phyloP scores from a whole-genome alignment of 495 filamentous ascomycete species.

The Melanomma pulvis-pyrius region DNA sequence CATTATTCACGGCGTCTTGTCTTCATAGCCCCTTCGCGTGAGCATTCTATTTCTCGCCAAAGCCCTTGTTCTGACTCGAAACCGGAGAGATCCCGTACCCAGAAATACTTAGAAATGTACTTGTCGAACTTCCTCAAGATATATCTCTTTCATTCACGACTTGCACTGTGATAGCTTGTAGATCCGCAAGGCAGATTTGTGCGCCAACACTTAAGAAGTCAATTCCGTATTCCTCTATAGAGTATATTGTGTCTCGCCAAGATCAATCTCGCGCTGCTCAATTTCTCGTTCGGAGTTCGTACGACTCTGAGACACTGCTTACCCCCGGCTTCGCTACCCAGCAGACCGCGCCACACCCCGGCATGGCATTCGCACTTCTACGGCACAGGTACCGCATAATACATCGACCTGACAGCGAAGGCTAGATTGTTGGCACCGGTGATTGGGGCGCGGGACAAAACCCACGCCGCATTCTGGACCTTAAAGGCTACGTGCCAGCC shows the following conservation, averaged over 20 bases:
- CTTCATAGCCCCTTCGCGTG: neutral
- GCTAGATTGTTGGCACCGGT: neutral
- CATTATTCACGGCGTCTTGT: neutral
- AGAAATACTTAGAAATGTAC: too few relatives aligned
- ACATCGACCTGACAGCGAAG: neutral
- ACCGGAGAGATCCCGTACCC: neutral
- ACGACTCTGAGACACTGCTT: neutral
- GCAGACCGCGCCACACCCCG: neutral
- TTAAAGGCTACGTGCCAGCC: neutral
- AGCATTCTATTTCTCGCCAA: neutral
- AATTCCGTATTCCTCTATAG: neutral
- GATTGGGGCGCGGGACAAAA: neutral
- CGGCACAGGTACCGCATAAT: neutral
- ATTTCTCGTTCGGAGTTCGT: neutral
- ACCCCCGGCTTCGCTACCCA: neutral
- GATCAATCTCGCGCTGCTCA: neutral
- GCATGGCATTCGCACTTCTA: neutral
- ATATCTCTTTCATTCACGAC: too few relatives aligned
- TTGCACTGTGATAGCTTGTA: too few relatives aligned
- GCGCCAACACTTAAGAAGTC: neutral
- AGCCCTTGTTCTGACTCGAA: neutral
- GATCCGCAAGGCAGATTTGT: neutral
- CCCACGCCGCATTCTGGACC: neutral
- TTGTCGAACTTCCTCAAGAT: neutral
- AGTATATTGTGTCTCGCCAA: neutral